Base-by-base conservation (phyloP, 2,329 filamentous ascomycete species). In the Knufia fluminis region DNA sequence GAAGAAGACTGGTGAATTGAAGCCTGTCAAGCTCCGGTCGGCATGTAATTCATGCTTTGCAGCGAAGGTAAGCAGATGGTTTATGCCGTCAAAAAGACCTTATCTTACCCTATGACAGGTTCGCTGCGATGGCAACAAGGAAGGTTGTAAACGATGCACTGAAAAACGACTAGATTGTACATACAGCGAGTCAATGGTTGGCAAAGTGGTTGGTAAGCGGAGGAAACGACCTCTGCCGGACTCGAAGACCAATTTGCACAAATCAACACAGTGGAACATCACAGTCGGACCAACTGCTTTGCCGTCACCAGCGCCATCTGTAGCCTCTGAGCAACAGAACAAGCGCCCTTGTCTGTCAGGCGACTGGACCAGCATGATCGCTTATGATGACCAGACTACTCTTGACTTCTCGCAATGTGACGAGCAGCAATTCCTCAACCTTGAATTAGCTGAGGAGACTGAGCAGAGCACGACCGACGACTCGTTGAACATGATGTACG, bases 21-120 rank as follows among this genome's bases (percentile, higher is more conserved):
- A 57, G 32, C 57, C 56, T 19, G 53, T 59, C 39, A 59, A 58
- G 49, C 38, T 59, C 10, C 49, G 57, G 28, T 54, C 57, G 16
- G 57, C 57, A 19, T 59, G 57, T 24, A 59, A 59, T 46, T 50
- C 51, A 38, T 59, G 57, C 46, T 59, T 59, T 44, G 51, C 57
- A 17, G 57, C 57, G 35, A 59, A 59, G 53, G 57, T 59, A 40
- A 31, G 48, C 31, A 38, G 17, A n/a, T 12, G n/a, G n/a, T 28
- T n/a, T 16, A 14, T 36, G 23, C 28, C 19, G 3, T 22, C 10
- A 19, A 24, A 16, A 35, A 45, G 4, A 20, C n/a, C 7, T 36
- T 53, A 1, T n/a, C 51, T 53, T 36, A 54, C 28, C 14, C 16
- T 7, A 14, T 32, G 24, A 35, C 55, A 59, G 57, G 57, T 59